Evolutionary conservation across 805 yeast species (phyloP), one percentile per base, ranked within the genome.

Genomic region (Starmerella stigmatis): DNA sequence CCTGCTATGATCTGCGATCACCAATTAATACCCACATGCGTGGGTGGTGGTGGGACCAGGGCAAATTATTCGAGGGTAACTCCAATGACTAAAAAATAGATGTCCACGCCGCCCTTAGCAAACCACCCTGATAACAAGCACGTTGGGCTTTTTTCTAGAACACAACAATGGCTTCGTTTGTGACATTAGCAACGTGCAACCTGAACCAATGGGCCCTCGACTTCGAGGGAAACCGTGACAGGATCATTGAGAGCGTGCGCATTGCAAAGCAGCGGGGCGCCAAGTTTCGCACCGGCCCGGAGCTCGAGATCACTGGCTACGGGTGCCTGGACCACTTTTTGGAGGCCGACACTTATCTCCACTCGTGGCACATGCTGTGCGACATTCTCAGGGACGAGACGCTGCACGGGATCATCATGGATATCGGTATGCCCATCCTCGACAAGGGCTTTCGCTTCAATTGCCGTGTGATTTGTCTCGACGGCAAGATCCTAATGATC

Each of bases 161-260:
- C 13, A 4, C 25, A 8, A n/a, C 19, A 22, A 88, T 88, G 96
- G 88, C 94, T 1, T 92, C 85, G 44, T 72, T 81, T 46, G 78
- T 88, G 39, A 89, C 96, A 0, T 68, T 89, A 29, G 88, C 97
- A 1, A 88, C 97, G 1, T 89, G 97, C 65, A 86, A 88, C 57
- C 71, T 92, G 52, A 92, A 92, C 67, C 99, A 92, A 73, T 92
- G 99, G 99, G 96, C 98, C 0, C 70, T 92, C 44, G 99, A 92
- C 62, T 92, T 86, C 63, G 97, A 89, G 63, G 99, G 98, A 5
- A 92, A 92, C 64, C 72, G 96, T 44, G 95, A 88, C 59, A 71
- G 99, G 46, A 89, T 92, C 51, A 57, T 92, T 20, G 80, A 81
- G 58, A 81, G 94, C 45, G 89, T 92, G 57, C 61, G 59, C 19